Conservation (phyloP, 768 basidiomycete species). For the Butyriboletus loyo region DNA sequence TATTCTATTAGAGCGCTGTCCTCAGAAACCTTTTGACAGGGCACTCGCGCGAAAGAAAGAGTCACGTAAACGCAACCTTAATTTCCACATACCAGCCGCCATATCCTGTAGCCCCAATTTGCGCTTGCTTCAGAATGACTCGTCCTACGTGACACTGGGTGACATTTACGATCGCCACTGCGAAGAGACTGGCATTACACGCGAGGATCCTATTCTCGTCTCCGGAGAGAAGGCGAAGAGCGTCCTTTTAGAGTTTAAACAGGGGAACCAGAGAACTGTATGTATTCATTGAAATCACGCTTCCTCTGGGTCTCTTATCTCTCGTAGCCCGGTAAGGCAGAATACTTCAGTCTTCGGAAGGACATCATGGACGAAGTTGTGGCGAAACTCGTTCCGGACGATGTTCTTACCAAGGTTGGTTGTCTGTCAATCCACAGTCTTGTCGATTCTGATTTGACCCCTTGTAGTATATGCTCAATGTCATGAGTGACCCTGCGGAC, state of each 20-base stretch:
- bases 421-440: neutral
- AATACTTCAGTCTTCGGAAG: conserved; percentile 70
- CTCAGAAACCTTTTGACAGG: conserved; percentile 39
- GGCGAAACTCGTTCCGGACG: conserved; percentile 86
- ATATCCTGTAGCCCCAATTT: conserved; percentile 80
- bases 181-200: conserved; percentile 63
- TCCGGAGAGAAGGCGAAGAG: conserved; percentile 82
- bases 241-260: conserved; percentile 57
- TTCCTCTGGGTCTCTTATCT: neutral
- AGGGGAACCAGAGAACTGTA: conserved; percentile 44
- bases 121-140: conserved; percentile 87
- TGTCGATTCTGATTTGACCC: neutral
- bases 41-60: conserved; percentile 87
- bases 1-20: neutral
- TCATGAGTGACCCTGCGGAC: conserved; percentile 79
- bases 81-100: conserved; percentile 87
- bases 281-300: conserved; percentile 5
- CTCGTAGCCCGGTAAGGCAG: conserved; percentile 54
- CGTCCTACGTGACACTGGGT: conserved; percentile 84
- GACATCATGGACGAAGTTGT: conserved; percentile 88
- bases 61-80: conserved; percentile 84
- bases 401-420: conserved; percentile 74
- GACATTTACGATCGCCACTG: conserved; percentile 95
- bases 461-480: conserved; percentile 81
- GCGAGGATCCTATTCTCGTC: conserved; percentile 86